Conservation (phyloP, 495 filamentous ascomycete species). For the Terfezia boudieri region DNA sequence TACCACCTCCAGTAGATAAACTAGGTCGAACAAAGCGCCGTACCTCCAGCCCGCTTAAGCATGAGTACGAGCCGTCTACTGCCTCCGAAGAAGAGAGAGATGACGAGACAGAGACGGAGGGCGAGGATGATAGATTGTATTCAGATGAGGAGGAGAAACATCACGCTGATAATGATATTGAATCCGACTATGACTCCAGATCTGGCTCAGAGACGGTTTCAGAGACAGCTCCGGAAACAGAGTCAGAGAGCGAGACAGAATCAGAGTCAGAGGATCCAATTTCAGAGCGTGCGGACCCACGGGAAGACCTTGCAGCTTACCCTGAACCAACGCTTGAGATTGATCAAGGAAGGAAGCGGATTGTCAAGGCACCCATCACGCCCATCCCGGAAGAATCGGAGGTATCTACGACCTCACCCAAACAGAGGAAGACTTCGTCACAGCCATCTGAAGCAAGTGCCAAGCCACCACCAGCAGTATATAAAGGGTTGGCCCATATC, state of each 20-base stretch:
- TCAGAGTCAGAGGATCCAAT: slow-evolving; percentile 27
- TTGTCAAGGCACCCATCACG: not conserved
- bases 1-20: slow-evolving; percentile 21
- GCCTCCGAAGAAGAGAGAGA: slow-evolving; percentile 31
- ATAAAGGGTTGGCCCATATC: slow-evolving; percentile 50
- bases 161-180: slow-evolving; percentile 7
- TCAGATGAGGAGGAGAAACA: not conserved
- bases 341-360: not conserved
- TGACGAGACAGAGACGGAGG: slow-evolving; percentile 29
- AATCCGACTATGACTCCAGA: slow-evolving; percentile 24
- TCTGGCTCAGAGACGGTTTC: slow-evolving; percentile 23
- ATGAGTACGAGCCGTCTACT: slow-evolving; percentile 89
- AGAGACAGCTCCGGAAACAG: slow-evolving; percentile 29
- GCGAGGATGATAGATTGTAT: slow-evolving; percentile 4
- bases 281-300: slow-evolving; percentile 7
- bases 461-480: slow-evolving; percentile 3
- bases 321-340: not conserved
- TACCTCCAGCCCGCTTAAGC: slow-evolving; percentile 85
- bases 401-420: not conserved
- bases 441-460: not conserved
- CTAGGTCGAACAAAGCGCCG: slow-evolving; percentile 23
- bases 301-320: not conserved
- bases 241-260: slow-evolving; percentile 16
- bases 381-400: not conserved
- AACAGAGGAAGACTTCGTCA: not conserved